Conservation (phyloP, 2,329 filamentous ascomycete genomes). For the Dothideomycetes sp. region DNA sequence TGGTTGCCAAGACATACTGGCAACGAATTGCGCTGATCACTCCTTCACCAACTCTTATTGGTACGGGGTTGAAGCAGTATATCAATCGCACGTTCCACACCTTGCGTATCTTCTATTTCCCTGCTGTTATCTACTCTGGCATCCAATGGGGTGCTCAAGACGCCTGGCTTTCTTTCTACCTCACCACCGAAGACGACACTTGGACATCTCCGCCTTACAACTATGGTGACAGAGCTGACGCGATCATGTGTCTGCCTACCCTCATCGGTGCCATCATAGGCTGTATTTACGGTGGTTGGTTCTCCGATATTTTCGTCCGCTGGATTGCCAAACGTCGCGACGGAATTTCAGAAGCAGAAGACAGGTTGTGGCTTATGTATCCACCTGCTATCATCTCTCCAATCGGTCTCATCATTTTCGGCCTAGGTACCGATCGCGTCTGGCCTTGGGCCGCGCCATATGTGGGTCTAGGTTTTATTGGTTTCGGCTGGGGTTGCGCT, state of each 20-base stretch:
- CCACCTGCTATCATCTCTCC: slow-evolving; percentile 44
- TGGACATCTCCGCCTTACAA: slow-evolving; percentile 47
- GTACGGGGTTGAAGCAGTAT: slow-evolving; percentile 47
- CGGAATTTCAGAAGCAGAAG: slow-evolving; percentile 48
- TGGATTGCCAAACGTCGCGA: slow-evolving; percentile 47
- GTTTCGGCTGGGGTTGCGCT: slow-evolving; percentile 51
- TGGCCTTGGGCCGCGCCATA: slow-evolving; percentile 48
- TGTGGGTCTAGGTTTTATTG: slow-evolving; percentile 48
- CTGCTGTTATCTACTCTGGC: slow-evolving; percentile 48
- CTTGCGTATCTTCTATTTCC: slow-evolving; percentile 48
- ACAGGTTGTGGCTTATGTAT: slow-evolving; percentile 44
- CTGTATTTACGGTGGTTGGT: slow-evolving; percentile 49
- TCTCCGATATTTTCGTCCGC: slow-evolving; percentile 47
- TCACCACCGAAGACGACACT: slow-evolving; percentile 49
- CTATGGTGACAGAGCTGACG: slow-evolving; percentile 45
- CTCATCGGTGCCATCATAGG: slow-evolving; percentile 47
- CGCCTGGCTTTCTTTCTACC: slow-evolving; percentile 51
- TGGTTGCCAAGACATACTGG: slow-evolving; percentile 41
- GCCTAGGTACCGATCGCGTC: slow-evolving; percentile 42
- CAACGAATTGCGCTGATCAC: slow-evolving; percentile 49
- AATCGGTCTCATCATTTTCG: slow-evolving; percentile 44
- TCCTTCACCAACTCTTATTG: slow-evolving; percentile 45
- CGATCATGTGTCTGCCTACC: slow-evolving; percentile 50
- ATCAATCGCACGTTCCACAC: slow-evolving; percentile 45
- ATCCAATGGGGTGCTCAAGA: slow-evolving; percentile 53